Conservation (phyloP, 495 filamentous ascomycete species). For the Talaromyces liani region DNA sequence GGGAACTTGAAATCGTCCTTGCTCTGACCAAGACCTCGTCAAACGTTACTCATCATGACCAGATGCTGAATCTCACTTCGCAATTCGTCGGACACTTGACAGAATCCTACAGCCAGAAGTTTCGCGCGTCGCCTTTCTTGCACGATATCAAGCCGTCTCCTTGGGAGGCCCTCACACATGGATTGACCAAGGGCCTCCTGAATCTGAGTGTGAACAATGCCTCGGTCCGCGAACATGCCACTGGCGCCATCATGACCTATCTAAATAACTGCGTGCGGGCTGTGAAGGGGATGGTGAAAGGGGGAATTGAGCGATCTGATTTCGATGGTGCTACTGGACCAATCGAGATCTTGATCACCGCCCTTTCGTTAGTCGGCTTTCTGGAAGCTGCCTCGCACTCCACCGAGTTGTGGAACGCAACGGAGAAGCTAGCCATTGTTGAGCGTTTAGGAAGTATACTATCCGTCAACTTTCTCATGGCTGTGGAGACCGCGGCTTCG, state of each 20-base stretch:
- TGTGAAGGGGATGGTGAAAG: constrained; percentile 31
- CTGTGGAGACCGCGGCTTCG: constrained; percentile 80
- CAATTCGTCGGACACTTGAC: constrained; percentile 77
- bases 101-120: constrained; percentile 69
- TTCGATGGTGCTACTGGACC: constrained; percentile 41
- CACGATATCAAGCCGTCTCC: constrained; percentile 78
- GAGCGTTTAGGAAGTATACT: constrained; percentile 61
- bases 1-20: constrained; percentile 83
- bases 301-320: constrained; percentile 33
- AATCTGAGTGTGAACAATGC: constrained; percentile 64
- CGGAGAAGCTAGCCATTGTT: constrained; percentile 64
- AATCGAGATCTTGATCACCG: constrained; percentile 58
- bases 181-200: constrained; percentile 71
- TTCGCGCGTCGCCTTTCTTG: constrained; percentile 74
- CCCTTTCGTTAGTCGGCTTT: constrained; percentile 81
- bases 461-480: constrained; percentile 73
- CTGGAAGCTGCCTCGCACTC: constrained; percentile 70
- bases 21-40: constrained; percentile 84
- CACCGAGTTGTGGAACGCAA: constrained; percentile 67
- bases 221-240: constrained; percentile 52
- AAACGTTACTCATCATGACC: constrained; percentile 54
- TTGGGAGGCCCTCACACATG: constrained; percentile 76
- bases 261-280: constrained; percentile 55
- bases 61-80: constrained; percentile 61
- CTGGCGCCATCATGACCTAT: constrained; percentile 56